A percentile compares a stretch with the other conserved stretches of the same genome.
phyloP scores from a whole-genome alignment of 495 filamentous ascomycete genomes.

The Pseudotulostoma volvatum region DNA sequence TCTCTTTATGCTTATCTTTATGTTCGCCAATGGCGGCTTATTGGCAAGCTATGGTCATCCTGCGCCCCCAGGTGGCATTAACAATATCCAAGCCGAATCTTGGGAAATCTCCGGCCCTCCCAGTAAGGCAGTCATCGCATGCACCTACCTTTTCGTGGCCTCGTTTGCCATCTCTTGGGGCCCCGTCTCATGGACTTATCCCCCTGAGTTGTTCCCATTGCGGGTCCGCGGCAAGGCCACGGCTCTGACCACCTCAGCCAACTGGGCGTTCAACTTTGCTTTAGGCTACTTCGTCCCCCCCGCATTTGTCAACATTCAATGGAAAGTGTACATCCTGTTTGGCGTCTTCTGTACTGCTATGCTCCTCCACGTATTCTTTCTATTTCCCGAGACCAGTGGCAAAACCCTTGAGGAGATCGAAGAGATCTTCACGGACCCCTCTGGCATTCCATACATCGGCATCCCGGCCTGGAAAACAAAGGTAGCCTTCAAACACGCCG shows the following conservation, averaged over 20 bases:
- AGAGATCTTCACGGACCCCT: constrained; percentile 47
- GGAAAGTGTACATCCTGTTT: constrained; percentile 61
- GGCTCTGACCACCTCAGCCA: constrained; percentile 53
- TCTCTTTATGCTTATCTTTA: constrained; percentile 48
- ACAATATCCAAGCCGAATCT: constrained; percentile 19
- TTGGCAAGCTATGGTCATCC: constrained; percentile 37
- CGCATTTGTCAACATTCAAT: constrained; percentile 55
- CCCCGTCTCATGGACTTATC: constrained; percentile 52
- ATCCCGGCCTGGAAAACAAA: constrained; percentile 54
- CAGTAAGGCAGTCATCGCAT: constrained; percentile 43
- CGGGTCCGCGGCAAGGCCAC: constrained; percentile 49
- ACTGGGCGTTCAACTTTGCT: constrained; percentile 73
- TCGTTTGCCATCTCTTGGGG: constrained; percentile 44
- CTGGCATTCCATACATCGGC: constrained; percentile 44
- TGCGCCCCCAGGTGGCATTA: constrained; percentile 32
- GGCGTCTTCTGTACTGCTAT: constrained; percentile 59
- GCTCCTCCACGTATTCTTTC: constrained; percentile 60
- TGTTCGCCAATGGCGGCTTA: constrained; percentile 54
- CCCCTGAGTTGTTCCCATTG: constrained; percentile 51
- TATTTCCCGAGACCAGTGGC: constrained; percentile 71
- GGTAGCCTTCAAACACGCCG: constrained; percentile 20
- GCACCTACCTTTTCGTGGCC: constrained; percentile 50
- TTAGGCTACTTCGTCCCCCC: constrained; percentile 65
- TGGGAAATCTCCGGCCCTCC: constrained; percentile 22
- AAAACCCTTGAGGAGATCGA: constrained; percentile 69